phyloP scores from a whole-genome alignment of 805 yeast species.

The Zygosaccharomyces bailii region DNA sequence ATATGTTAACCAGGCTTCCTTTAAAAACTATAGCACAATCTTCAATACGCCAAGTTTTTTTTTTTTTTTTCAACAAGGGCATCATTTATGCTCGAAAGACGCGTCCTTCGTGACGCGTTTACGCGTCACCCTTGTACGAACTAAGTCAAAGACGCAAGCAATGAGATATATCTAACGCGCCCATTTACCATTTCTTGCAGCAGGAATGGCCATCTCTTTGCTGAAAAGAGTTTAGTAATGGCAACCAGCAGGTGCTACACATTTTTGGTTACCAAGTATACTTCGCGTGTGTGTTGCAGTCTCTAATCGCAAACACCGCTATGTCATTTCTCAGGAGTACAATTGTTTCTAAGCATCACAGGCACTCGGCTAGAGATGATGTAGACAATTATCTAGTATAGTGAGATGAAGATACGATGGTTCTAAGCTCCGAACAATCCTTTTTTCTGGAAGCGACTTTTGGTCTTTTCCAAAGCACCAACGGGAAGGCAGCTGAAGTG shows the following conservation, averaged over 20 bases:
- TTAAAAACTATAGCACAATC: not conserved
- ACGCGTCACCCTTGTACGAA: conserved; percentile 3
- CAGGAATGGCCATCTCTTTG: not conserved
- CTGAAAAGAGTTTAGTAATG: conserved; percentile 1
- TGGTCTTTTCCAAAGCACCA: no score
- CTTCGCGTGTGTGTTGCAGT: not conserved
- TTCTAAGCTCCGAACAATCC: no score
- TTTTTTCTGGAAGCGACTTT: no score
- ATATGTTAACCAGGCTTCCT: not conserved
- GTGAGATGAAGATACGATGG: no score
- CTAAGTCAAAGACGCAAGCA: not conserved
- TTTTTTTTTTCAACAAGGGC: conserved; percentile 2
- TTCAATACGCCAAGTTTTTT: not conserved
- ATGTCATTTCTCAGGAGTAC: conserved; percentile 35
- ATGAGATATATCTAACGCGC: not conserved
- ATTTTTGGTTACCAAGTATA: not conserved
- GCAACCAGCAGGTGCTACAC: conserved; percentile 3
- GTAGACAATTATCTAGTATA: no score
- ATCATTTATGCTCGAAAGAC: conserved; percentile 3
- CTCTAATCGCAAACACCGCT: no score
- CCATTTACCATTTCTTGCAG: not conserved
- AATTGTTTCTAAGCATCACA: no score
- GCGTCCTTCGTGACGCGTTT: conserved; percentile 7
- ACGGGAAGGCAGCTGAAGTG: no score
- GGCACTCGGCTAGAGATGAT: no score